Percentiles rank a stretch among this genome's conserved stretches.
These are phyloP conservation scores for Ceratocystis albifundus DNA, from an alignment of 2,329 filamentous ascomycete genomes.

Conservation along the genomic window DNA sequence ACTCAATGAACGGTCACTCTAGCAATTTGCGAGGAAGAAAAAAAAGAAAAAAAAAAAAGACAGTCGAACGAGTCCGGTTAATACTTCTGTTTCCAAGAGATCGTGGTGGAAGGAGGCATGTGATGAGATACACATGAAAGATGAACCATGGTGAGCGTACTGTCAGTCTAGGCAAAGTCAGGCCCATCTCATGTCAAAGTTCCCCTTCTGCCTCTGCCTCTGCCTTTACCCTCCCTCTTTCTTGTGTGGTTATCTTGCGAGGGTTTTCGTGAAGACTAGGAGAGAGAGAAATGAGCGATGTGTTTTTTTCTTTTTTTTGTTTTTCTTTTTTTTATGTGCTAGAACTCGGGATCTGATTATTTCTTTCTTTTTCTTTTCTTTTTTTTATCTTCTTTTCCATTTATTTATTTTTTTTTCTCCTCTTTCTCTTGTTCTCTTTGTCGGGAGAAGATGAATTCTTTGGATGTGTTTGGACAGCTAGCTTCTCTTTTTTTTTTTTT, in stretches of 20 bases:
- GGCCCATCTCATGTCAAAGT: too few relatives aligned
- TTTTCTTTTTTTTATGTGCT: slow-evolving; percentile 23
- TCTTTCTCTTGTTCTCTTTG: slow-evolving; percentile 26
- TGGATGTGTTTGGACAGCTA: slow-evolving; percentile 18
- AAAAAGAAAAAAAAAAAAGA: not conserved
- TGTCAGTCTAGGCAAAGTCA: too few relatives aligned
- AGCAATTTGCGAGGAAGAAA: not conserved
- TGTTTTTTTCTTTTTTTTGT: slow-evolving; percentile 23
- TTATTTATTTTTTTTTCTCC: not conserved
- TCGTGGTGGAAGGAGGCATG: not conserved
- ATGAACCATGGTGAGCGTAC: too few relatives aligned
- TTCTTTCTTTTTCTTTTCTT: slow-evolving; percentile 24
- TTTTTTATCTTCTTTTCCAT: slow-evolving; percentile 23
- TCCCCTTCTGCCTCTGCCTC: too few relatives aligned
- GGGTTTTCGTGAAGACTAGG: not conserved
- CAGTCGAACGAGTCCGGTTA: not conserved
- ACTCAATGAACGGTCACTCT: not conserved
- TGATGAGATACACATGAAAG: too few relatives aligned
- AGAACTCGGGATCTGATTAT: slow-evolving; percentile 19
- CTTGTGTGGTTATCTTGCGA: too few relatives aligned
- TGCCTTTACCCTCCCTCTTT: too few relatives aligned
- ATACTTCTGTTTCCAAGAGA: not conserved
- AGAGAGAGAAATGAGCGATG: slow-evolving; percentile 24
- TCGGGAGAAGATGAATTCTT: slow-evolving; percentile 21
- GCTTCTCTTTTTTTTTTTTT: slow-evolving; percentile 20